Conservation (phyloP, 495 filamentous ascomycete species). For the Geopyxis carbonaria region DNA sequence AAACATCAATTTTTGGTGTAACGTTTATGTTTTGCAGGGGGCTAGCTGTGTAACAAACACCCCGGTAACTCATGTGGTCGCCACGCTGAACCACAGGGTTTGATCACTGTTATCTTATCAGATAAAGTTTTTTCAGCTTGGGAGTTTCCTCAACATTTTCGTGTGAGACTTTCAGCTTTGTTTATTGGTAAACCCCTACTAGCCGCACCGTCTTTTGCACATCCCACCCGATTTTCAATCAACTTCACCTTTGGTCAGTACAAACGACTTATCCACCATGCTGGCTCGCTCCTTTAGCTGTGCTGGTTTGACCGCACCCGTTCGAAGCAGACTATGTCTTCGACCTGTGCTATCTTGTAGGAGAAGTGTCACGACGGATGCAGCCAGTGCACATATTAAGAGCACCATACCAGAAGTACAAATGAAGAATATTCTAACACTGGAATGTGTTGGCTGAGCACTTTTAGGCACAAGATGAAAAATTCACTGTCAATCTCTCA, state of each 20-base stretch:
- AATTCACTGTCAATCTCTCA: constrained; percentile 79
- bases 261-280: constrained; percentile 20
- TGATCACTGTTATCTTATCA: no score
- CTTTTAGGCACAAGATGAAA: constrained; percentile 73
- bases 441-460: constrained; percentile 15
- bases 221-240: background rate
- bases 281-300: constrained; percentile 14
- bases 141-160: no score
- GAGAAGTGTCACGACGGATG: constrained; percentile 84
- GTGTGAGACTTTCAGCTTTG: no score
- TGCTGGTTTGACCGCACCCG: constrained; percentile 5
- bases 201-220: background rate
- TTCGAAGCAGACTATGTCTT: constrained; percentile 8
- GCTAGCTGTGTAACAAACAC: no score
- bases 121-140: no score
- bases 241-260: background rate
- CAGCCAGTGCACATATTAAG: constrained; percentile 75
- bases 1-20: no score
- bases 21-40: no score
- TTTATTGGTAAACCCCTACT: no score
- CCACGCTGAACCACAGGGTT: no score
- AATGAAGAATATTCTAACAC: constrained; percentile 18
- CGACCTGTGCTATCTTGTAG: constrained; percentile 37
- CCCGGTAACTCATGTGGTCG: no score
- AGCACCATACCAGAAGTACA: constrained; percentile 17